These are phyloP conservation scores for Thymus mandschuricus DNA, from an alignment of 257 asterid genomes.

Conservation along the genomic window DNA sequence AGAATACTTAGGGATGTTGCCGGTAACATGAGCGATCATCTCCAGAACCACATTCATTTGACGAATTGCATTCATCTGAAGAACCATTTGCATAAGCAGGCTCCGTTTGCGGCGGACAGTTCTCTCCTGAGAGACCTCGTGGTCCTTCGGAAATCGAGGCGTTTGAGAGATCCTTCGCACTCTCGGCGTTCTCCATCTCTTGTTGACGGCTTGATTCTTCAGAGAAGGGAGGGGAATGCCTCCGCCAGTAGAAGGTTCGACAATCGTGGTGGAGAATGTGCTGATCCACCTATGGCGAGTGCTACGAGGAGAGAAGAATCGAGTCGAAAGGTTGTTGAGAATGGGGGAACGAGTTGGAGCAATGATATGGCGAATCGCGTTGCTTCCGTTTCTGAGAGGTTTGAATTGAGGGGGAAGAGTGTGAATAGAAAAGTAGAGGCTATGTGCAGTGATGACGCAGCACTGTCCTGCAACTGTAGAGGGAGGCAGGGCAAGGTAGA, in stretches of 20 bases:
- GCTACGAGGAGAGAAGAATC: conserved; percentile 45
- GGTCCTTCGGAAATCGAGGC: conserved; percentile 79
- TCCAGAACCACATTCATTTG: conserved; percentile 85
- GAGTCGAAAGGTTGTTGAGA: conserved; percentile 40
- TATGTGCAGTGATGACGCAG: too few relatives aligned
- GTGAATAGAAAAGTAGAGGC: too few relatives aligned
- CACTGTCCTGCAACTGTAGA: conserved; percentile 42
- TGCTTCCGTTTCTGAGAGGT: conserved; percentile 6
- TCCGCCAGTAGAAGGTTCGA: conserved; percentile 41
- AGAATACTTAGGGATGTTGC: conserved; percentile 76
- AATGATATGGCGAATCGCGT: not conserved
- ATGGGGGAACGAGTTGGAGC: conserved; percentile 24
- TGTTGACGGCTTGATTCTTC: conserved; percentile 40
- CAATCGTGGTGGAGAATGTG: conserved; percentile 16
- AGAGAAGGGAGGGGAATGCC: conserved; percentile 48
- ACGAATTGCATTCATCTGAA: conserved; percentile 97
- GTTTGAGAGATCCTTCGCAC: conserved; percentile 73
- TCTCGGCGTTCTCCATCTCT: conserved; percentile 70
- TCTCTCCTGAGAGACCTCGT: conserved; percentile 81
- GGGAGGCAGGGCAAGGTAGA: conserved; percentile 33
- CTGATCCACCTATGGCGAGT: conserved; percentile 32
- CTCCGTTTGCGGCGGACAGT: conserved; percentile 64
- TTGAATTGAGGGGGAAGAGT: not conserved
- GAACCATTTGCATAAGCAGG: conserved; percentile 90
- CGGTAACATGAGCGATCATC: conserved; percentile 70